These are phyloP conservation scores for Didymella pomorum DNA, from an alignment of 2,329 filamentous ascomycete genomes.

Conservation along the genomic window DNA sequence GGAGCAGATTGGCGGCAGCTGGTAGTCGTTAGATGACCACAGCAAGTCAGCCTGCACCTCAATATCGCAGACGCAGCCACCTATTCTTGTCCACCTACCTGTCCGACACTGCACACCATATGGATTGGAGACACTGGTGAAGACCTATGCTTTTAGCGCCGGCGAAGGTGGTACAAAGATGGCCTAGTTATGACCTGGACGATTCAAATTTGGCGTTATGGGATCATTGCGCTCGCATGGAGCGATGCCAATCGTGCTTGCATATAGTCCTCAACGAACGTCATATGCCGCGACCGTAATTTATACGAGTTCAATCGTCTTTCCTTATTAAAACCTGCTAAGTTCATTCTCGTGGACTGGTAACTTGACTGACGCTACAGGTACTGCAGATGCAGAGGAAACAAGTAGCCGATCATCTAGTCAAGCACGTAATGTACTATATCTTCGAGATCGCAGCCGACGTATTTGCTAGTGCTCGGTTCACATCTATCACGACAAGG, in stretches of 20 bases:
- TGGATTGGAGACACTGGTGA: constrained; percentile 20
- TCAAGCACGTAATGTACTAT: too few species aligned
- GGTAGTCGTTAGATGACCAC: constrained; percentile 27
- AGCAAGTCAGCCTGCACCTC: constrained; percentile 10
- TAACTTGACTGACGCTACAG: too few species aligned
- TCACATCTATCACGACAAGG: too few species aligned
- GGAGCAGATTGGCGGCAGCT: constrained; percentile 87
- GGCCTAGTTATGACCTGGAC: constrained; percentile 31
- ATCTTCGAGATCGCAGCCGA: too few species aligned
- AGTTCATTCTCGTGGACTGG: too few species aligned
- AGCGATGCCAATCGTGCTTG: constrained; percentile 34
- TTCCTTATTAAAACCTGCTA: too few species aligned
- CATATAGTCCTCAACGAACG: constrained; percentile 31
- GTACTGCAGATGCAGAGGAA: too few species aligned
- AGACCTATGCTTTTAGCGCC: constrained; percentile 29
- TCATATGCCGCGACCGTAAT: constrained; percentile 26
- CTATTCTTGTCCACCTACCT: constrained; percentile 3
- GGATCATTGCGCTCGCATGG: constrained; percentile 32
- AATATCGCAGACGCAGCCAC: constrained; percentile 9
- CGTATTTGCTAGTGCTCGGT: too few species aligned
- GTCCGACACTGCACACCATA: constrained; percentile 10
- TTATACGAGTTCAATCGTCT: constrained; percentile 1
- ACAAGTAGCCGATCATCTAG: too few species aligned
- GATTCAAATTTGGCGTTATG: constrained; percentile 43
- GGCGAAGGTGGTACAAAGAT: constrained; percentile 30